Base-by-base conservation (phyloP, 2,329 filamentous ascomycete genomes). In the Ascocoryne sarcoides region DNA sequence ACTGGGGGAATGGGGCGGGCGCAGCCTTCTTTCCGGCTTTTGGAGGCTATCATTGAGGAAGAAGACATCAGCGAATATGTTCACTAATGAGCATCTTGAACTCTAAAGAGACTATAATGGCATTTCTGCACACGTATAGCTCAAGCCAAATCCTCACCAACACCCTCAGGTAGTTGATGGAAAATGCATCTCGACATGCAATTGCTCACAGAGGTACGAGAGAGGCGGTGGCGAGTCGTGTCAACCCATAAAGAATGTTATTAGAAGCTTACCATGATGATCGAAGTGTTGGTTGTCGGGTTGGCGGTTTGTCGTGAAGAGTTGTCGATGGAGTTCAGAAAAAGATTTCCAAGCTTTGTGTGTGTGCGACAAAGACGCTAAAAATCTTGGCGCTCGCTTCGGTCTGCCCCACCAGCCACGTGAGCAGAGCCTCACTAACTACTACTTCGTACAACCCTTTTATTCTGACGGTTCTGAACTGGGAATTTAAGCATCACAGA, bases 41-140 rank as follows among this genome's bases (percentile, higher is more conserved):
- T 67, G 90, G 85, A 84, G 92, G 87, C 92, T 96, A 76, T 96
- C 89, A 96, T 96, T 92, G 90, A 96, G 90, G 87, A 89, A 92
- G 84, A 94, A 87, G 82, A 86, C 73, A 87, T 94, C 84, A 95
- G 88, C 83, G 70, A 60, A 70, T 76, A 74, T 79, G 77, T 81
- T 76, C 82, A 82, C 74, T 75, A 80, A 79, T 70, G 64, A 75
- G 84, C 82, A 87, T 84, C 80, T 82, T 83, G 70, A 84, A 83
- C 87, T 94, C 87, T 93, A 93, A 71, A 82, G 86, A 92, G 83
- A 75, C 69, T 35, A 55, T 45, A 52, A 39, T 55, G 52, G 55
- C 56, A 59, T 60, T 58, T 41, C 53, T 59, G 55, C 55, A 34
- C 55, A 57, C 52, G 64, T 67, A 57, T 56, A 60, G 62, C 76